Evolutionary conservation across 805 yeast genomes (phyloP).

Genomic region (Suhomyces kilbournensis): DNA sequence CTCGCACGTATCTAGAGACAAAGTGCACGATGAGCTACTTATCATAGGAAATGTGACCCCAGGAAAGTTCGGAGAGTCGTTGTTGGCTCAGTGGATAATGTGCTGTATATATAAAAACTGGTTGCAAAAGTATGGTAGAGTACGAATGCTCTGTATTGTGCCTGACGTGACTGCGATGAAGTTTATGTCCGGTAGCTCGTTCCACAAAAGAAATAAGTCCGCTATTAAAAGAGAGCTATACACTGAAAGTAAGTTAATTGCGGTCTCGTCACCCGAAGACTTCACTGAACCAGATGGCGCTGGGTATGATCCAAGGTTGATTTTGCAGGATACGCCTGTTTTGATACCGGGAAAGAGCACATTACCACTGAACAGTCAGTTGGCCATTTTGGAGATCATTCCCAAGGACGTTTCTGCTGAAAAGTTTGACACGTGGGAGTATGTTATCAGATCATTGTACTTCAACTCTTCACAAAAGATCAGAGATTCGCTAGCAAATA

Average conservation of each 20-base stretch:
- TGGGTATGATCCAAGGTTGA: conserved; percentile 34
- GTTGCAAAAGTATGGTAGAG: conserved; percentile 69
- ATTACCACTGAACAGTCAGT: conserved; percentile 31
- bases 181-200: conserved; percentile 55
- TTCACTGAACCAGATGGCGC: conserved; percentile 25
- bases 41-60: conserved; percentile 59
- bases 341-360: conserved; percentile 26
- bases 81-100: conserved; percentile 70
- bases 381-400: conserved; percentile 58
- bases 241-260: conserved; percentile 57
- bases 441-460: conserved; percentile 43
- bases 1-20: conserved; percentile 24
- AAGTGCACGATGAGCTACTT: conserved; percentile 52
- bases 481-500: conserved; percentile 42
- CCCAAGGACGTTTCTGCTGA: conserved; percentile 32
- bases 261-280: conserved; percentile 32
- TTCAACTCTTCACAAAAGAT: conserved; percentile 41
- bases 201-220: conserved; percentile 54
- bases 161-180: conserved; percentile 56
- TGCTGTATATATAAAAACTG: conserved; percentile 70
- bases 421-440: conserved; percentile 60
- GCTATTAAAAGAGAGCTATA: conserved; percentile 64
- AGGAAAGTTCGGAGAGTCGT: conserved; percentile 55
- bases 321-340: conserved; percentile 37
- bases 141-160: conserved; percentile 69